phyloP scores from a whole-genome alignment of 1,284 basidiomycete genomes.

The Ganoderma sinense region DNA sequence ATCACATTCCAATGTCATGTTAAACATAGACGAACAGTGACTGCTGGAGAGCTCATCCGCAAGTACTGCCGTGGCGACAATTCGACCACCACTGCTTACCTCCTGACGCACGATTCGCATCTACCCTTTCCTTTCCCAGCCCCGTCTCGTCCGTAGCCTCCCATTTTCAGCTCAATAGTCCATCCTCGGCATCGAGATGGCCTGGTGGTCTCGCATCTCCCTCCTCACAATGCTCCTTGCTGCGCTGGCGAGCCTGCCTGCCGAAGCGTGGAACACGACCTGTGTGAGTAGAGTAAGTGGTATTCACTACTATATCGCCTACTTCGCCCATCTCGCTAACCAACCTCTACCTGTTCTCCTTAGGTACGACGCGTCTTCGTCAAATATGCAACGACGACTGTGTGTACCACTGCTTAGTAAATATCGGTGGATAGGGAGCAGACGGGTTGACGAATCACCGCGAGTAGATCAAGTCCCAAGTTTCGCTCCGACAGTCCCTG shows the following conservation, averaged over 20 bases:
- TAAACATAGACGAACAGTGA: too few species aligned
- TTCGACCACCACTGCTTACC: too few species aligned
- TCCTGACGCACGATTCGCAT: too few species aligned
- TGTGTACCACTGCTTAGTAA: neutral
- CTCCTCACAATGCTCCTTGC: neutral
- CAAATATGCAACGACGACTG: slow-evolving; percentile 22
- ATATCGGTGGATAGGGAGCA: neutral
- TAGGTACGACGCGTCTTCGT: slow-evolving; percentile 19
- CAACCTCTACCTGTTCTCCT: neutral
- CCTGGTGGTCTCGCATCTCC: neutral
- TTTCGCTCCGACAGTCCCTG: slow-evolving; percentile 20
- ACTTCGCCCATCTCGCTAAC: neutral
- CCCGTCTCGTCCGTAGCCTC: neutral
- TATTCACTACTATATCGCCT: neutral
- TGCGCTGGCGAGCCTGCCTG: neutral
- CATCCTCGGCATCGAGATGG: neutral
- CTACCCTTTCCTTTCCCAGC: neutral
- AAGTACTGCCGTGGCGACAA: too few species aligned
- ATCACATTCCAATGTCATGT: too few species aligned
- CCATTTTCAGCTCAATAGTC: neutral
- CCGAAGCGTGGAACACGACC: neutral
- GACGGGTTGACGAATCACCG: neutral
- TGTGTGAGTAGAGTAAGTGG: neutral
- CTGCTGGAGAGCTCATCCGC: too few species aligned
- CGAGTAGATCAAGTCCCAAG: slow-evolving; percentile 24